Percentiles rank a stretch among this genome's conserved stretches.
These are phyloP conservation scores for Xylaria curta DNA, from an alignment of 495 filamentous ascomycete genomes.

Conservation along the genomic window DNA sequence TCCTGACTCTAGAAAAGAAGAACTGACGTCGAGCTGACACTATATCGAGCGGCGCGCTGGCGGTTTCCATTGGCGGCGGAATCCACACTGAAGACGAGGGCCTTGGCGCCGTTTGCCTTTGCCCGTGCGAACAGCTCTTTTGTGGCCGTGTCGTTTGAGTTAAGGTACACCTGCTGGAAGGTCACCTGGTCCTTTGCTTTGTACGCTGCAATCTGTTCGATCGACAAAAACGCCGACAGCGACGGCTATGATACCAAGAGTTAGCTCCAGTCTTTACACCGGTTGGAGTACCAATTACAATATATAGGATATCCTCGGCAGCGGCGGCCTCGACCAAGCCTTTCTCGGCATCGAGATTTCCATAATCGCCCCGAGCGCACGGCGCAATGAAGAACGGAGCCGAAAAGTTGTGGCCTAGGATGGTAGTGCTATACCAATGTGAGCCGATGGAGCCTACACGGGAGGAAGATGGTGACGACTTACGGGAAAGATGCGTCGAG, in stretches of 20 bases:
- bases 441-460: background rate
- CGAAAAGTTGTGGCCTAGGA: conserved; percentile 52
- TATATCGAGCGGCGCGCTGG: conserved; percentile 46
- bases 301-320: conserved; percentile 46
- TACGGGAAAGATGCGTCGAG: conserved; percentile 27
- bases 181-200: conserved; percentile 40
- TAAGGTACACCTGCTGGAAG: conserved; percentile 44
- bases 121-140: conserved; percentile 36
- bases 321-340: conserved; percentile 47
- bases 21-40: conserved; percentile 40
- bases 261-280: background rate
- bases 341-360: conserved; percentile 43
- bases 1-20: no score
- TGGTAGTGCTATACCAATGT: conserved; percentile 37
- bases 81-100: conserved; percentile 51
- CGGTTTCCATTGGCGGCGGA: conserved; percentile 47
- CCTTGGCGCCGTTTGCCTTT: conserved; percentile 44
- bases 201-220: conserved; percentile 45
- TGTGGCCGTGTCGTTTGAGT: conserved; percentile 1
- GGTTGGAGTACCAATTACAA: conserved; percentile 18
- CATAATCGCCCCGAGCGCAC: conserved; percentile 44
- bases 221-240: conserved; percentile 39
- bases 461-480: background rate
- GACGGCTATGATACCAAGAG: conserved; percentile 27
- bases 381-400: conserved; percentile 54